Conservation (phyloP, 371 early-diverging fungal genomes). For the Circinella minor region DNA sequence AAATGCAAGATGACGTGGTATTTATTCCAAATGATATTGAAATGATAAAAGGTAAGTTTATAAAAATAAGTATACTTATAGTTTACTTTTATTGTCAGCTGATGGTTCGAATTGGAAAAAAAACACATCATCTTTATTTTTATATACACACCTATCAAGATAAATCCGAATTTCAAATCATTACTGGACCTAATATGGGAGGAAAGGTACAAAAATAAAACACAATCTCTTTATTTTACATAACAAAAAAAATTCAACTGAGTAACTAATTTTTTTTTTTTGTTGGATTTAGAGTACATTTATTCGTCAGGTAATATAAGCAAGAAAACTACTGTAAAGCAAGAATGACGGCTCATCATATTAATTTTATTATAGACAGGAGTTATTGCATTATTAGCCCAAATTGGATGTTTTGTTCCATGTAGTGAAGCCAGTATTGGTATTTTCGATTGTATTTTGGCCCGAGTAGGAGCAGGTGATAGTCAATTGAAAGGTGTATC, state of each 20-base stretch:
- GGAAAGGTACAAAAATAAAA: constrained; percentile 64
- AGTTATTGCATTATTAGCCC: constrained; percentile 96
- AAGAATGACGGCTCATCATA: not conserved
- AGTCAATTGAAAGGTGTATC: constrained; percentile 92
- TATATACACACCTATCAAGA: constrained; percentile 25
- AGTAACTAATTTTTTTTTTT: too few species aligned
- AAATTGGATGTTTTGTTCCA: constrained; percentile 98
- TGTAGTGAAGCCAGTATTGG: constrained; percentile 81
- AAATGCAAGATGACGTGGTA: constrained; percentile 87
- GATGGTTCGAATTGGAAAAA: not conserved
- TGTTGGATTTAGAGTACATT: constrained; percentile 71
- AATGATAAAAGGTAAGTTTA: constrained; percentile 63
- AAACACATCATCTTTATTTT: not conserved
- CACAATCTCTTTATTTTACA: too few species aligned
- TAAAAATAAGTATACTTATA: constrained; percentile 3
- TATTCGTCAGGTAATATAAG: constrained; percentile 81
- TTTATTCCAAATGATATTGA: constrained; percentile 95
- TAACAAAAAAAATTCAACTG: too few species aligned
- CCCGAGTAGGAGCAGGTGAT: constrained; percentile 98
- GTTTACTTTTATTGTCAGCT: not conserved
- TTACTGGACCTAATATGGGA: constrained; percentile 98
- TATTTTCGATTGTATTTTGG: constrained; percentile 92
- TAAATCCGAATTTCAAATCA: constrained; percentile 71
- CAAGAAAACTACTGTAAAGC: not conserved
- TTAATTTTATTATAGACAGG: constrained; percentile 60